These are phyloP conservation scores for Physaria fendleri DNA, from an alignment of 345 rosid species.

Conservation along the genomic window DNA sequence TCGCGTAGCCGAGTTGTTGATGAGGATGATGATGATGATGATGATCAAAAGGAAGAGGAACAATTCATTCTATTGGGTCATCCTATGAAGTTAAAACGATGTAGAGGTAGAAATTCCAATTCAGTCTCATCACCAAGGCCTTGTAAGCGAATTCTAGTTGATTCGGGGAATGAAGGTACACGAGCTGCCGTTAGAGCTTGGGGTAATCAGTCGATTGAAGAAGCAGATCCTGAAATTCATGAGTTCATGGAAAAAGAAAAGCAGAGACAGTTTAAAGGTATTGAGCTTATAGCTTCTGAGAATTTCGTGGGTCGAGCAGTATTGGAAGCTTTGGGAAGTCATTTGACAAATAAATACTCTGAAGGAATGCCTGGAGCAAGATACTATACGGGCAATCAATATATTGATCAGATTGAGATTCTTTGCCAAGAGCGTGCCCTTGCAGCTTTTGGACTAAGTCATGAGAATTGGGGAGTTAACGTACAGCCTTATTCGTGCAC, in stretches of 20 bases:
- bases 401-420: conserved; percentile 64
- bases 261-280: conserved; percentile 50
- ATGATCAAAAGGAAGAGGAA: conserved; percentile 37
- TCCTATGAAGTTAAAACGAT: conserved; percentile 47
- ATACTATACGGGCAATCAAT: conserved; percentile 69
- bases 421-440: conserved; percentile 66
- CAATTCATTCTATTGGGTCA: conserved; percentile 68
- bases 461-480: conserved; percentile 68
- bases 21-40: conserved; percentile 26
- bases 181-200: conserved; percentile 34
- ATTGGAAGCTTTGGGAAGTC: conserved; percentile 75
- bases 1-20: conserved; percentile 10
- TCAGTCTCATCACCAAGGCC: conserved; percentile 26
- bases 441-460: conserved; percentile 48
- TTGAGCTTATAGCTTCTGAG: conserved; percentile 78
- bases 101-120: conserved; percentile 29
- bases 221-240: conserved; percentile 53
- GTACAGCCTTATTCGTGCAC: conserved; percentile 85
- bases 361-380: conserved; percentile 72
- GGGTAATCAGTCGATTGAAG: conserved; percentile 50
- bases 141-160: conserved; percentile 22
- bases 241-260: conserved; percentile 63
- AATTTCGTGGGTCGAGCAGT: conserved; percentile 68
- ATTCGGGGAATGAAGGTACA: conserved; percentile 31
- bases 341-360: conserved; percentile 70